Conservation (phyloP, 768 basidiomycete species). For the Mycena pura region DNA sequence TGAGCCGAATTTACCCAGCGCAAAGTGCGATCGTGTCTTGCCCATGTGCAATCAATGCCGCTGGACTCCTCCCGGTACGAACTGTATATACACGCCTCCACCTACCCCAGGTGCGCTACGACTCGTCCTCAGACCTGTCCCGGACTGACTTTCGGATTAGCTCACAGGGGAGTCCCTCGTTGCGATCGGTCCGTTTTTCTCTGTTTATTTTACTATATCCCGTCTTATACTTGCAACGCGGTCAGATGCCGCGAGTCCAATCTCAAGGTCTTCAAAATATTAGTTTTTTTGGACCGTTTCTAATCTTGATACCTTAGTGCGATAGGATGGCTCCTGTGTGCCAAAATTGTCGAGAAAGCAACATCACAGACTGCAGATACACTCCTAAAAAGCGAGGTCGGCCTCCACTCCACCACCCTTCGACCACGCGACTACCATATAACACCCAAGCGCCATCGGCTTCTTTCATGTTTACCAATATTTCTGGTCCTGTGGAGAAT, state of each 20-base stretch:
- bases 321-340: slow-evolving; percentile 76
- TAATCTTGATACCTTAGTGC: slow-evolving; percentile 50
- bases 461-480: slow-evolving; percentile 30
- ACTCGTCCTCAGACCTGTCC: neutral
- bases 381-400: slow-evolving; percentile 73
- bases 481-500: slow-evolving; percentile 19
- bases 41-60: slow-evolving; percentile 77
- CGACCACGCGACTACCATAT: slow-evolving; percentile 21
- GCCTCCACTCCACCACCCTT: slow-evolving; percentile 48
- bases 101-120: slow-evolving; percentile 56
- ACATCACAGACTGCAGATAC: slow-evolving; percentile 67
- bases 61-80: slow-evolving; percentile 63
- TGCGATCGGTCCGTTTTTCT: slow-evolving; percentile 55
- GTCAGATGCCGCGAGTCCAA: slow-evolving; percentile 65
- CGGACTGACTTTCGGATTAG: slow-evolving; percentile 30
- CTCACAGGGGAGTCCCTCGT: slow-evolving; percentile 75
- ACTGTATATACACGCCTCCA: slow-evolving; percentile 75
- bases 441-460: slow-evolving; percentile 25
- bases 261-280: slow-evolving; percentile 60
- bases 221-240: too few relatives aligned
- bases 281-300: neutral
- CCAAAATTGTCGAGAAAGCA: slow-evolving; percentile 66
- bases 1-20: slow-evolving; percentile 16
- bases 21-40: slow-evolving; percentile 70
- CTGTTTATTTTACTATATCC: neutral